Conservation (phyloP, 2,329 filamentous ascomycete genomes). For the Lasiodiplodia citricola region DNA sequence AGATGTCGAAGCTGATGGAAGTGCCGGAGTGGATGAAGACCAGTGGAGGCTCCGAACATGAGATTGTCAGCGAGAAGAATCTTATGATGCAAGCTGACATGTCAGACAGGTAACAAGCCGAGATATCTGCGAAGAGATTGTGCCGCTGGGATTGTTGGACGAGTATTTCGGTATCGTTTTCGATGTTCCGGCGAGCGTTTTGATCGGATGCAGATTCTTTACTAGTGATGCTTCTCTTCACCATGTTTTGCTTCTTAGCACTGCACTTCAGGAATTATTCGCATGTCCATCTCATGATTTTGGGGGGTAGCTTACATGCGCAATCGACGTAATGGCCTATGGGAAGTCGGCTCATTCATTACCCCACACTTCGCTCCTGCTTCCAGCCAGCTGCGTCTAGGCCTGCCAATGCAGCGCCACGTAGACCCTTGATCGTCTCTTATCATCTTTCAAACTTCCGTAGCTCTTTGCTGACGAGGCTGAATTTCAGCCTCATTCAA, state of each 20-base stretch:
- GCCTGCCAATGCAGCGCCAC: background rate
- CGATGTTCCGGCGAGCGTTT: background rate
- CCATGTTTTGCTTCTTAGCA: background rate
- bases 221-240: background rate
- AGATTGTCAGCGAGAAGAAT: background rate
- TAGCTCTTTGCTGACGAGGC: background rate
- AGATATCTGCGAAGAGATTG: background rate
- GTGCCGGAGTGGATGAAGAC: background rate
- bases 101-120: background rate
- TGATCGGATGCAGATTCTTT: background rate
- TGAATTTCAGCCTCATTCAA: background rate
- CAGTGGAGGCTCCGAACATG: background rate
- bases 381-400: background rate
- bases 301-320: background rate
- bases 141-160: background rate
- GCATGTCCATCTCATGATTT: background rate
- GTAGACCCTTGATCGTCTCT: background rate
- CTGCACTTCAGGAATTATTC: background rate
- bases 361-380: background rate
- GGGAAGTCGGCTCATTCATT: background rate
- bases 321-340: background rate
- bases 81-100: background rate
- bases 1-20: constrained; percentile 11
- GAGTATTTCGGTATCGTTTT: background rate
- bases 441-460: background rate